Percentiles rank a stretch among this genome's conserved stretches.
Conservation (phyloP, 805 yeast genomes). For the Ogataea chonburiensis region DNA sequence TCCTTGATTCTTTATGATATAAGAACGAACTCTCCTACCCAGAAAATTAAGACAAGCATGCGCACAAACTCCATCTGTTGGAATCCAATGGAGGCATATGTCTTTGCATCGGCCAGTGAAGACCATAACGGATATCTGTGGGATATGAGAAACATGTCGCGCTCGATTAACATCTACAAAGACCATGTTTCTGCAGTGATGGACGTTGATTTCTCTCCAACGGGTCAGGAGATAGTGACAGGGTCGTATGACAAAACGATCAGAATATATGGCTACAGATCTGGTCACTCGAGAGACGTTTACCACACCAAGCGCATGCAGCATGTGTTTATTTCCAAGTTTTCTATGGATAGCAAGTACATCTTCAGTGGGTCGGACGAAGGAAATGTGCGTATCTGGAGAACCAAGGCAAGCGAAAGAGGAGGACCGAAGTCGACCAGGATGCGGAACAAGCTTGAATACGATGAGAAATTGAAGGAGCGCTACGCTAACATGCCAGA, state of each 20-base stretch:
- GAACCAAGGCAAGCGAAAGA: conserved; percentile 82
- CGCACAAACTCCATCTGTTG: conserved; percentile 85
- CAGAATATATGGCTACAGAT: conserved; percentile 63
- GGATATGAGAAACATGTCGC: conserved; percentile 90
- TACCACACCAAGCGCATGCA: conserved; percentile 99
- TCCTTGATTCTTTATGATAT: conserved; percentile 87
- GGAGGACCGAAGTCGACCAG: conserved; percentile 76
- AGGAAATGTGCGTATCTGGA: conserved; percentile 92
- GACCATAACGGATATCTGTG: conserved; percentile 93
- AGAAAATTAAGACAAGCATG: conserved; percentile 79
- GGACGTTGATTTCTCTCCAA: conserved; percentile 93
- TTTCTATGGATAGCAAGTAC: conserved; percentile 85
- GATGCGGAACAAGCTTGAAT: conserved; percentile 80
- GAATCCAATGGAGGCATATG: conserved; percentile 98
- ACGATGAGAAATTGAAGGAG: conserved; percentile 88
- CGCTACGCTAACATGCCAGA: conserved; percentile 97
- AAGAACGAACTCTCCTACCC: conserved; percentile 88
- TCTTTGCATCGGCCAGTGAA: conserved; percentile 88
- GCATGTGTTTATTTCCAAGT: conserved; percentile 79
- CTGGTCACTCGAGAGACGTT: conserved; percentile 92
- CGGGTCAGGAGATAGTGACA: conserved; percentile 93
- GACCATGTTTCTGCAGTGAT: conserved; percentile 96
- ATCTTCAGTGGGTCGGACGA: conserved; percentile 92
- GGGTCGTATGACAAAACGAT: conserved; percentile 95
- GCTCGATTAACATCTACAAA: conserved; percentile 81